These are phyloP conservation scores for Endocalyx cinctus DNA, from an alignment of 2,329 filamentous ascomycete genomes.

Conservation along the genomic window DNA sequence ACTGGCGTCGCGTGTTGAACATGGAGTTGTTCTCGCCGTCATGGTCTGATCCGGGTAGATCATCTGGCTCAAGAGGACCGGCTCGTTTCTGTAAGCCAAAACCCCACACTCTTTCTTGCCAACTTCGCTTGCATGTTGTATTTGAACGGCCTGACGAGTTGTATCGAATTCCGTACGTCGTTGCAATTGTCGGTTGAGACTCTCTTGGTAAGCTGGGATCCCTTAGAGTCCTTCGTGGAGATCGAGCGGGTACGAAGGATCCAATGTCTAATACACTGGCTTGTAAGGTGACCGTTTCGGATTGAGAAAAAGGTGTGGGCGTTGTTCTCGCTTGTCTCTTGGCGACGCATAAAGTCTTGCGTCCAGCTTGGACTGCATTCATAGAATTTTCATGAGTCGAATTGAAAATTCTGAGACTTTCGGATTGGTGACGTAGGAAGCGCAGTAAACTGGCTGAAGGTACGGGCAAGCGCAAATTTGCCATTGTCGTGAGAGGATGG, in stretches of 20 bases:
- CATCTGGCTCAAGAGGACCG: constrained; percentile 48
- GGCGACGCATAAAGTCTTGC: constrained; percentile 18
- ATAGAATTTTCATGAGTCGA: constrained; percentile 26
- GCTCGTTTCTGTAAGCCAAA: constrained; percentile 30
- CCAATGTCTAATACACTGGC: constrained; percentile 19
- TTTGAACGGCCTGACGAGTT: constrained; percentile 22
- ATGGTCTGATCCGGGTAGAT: constrained; percentile 55
- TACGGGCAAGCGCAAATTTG: constrained; percentile 39
- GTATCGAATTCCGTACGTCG: constrained; percentile 20
- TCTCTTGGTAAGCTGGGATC: too few species aligned
- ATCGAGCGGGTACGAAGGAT: constrained; percentile 13
- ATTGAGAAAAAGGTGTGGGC: too few species aligned
- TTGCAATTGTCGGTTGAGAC: too few species aligned
- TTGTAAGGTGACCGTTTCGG: too few species aligned
- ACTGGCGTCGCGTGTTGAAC: constrained; percentile 65
- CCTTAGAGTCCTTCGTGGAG: too few species aligned
- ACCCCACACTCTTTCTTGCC: constrained; percentile 48
- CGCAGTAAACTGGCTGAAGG: constrained; percentile 59
- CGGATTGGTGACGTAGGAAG: constrained; percentile 68
- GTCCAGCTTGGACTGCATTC: constrained; percentile 6
- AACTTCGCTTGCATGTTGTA: constrained; percentile 28
- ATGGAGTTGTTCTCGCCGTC: constrained; percentile 56
- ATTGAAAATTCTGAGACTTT: constrained; percentile 49
- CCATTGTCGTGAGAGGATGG: too few species aligned
- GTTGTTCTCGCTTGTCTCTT: constrained; percentile 20